Evolutionary conservation across 306 rosid genomes (phyloP).

Genomic region (Cotoneaster glaucophyllus): DNA sequence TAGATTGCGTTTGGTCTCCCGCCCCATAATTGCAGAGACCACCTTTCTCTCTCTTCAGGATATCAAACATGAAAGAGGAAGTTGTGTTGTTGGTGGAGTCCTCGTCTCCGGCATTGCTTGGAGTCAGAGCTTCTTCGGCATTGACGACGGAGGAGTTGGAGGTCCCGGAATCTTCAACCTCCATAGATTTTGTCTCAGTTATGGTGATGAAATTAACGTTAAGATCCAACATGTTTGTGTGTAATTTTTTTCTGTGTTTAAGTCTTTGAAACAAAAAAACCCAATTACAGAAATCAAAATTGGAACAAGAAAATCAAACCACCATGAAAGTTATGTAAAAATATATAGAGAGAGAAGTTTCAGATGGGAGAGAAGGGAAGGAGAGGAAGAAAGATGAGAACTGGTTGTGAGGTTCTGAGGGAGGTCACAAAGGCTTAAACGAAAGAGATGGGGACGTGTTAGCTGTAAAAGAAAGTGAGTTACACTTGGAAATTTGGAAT

Average conservation of each 20-base stretch:
- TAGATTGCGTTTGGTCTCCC: not conserved
- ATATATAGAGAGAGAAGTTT: not conserved
- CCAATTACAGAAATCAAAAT: not conserved
- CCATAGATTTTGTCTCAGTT: not conserved
- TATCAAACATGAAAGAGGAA: slow-evolving; percentile 38
- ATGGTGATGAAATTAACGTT: slow-evolving; percentile 16
- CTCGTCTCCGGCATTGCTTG: slow-evolving; percentile 14
- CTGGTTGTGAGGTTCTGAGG: not conserved
- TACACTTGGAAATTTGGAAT: not conserved
- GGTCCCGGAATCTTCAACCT: slow-evolving; percentile 29
- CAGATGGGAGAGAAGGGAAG: not conserved
- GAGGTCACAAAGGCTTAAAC: not conserved
- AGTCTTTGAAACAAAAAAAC: not conserved
- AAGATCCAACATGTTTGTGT: slow-evolving; percentile 42
- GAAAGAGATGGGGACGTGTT: slow-evolving; percentile 26
- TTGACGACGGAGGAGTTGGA: slow-evolving; percentile 42
- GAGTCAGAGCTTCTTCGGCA: slow-evolving; percentile 26
- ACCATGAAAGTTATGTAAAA: not conserved
- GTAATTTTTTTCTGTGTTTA: not conserved
- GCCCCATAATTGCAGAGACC: not conserved
- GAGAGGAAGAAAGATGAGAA: not conserved
- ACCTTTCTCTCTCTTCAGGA: slow-evolving; percentile 20
- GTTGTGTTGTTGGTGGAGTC: slow-evolving; percentile 20
- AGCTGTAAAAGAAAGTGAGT: slow-evolving; percentile 12
- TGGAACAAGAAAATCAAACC: not conserved